Conservation (phyloP, 441 rosid species). For the Flueggea neowawraea region DNA sequence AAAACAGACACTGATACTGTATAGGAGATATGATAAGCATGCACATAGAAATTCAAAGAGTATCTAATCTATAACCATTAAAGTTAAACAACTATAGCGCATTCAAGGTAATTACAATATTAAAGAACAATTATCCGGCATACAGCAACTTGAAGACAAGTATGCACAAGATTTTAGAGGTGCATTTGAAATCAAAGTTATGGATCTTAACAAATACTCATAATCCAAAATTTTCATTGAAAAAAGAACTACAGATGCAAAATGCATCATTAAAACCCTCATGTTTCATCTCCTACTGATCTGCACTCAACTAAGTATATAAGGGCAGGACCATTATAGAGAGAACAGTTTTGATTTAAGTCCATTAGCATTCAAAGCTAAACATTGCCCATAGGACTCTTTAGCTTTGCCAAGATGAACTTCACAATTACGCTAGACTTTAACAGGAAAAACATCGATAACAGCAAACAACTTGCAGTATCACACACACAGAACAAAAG, state of each 20-base stretch:
- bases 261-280: neutral
- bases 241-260: neutral
- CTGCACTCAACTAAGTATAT: slow-evolving; percentile 18
- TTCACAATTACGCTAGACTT: neutral
- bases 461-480: neutral
- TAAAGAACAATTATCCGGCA: too few relatives aligned
- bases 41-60: too few relatives aligned
- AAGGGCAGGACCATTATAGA: slow-evolving; percentile 20
- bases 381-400: slow-evolving; percentile 24
- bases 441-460: neutral
- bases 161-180: too few relatives aligned
- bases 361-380: slow-evolving; percentile 67
- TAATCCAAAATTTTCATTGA: too few relatives aligned
- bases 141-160: too few relatives aligned
- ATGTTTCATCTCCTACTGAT: slow-evolving; percentile 27
- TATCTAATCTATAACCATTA: too few relatives aligned
- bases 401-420: slow-evolving; percentile 43
- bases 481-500: neutral
- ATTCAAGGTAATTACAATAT: neutral
- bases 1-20: too few relatives aligned
- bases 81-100: too few relatives aligned
- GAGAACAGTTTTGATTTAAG: slow-evolving; percentile 18
- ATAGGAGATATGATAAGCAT: too few relatives aligned
- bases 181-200: too few relatives aligned
- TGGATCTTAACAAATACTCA: neutral